phyloP scores from a whole-genome alignment of 441 rosid genomes.

The Pelargonium citronellum region DNA sequence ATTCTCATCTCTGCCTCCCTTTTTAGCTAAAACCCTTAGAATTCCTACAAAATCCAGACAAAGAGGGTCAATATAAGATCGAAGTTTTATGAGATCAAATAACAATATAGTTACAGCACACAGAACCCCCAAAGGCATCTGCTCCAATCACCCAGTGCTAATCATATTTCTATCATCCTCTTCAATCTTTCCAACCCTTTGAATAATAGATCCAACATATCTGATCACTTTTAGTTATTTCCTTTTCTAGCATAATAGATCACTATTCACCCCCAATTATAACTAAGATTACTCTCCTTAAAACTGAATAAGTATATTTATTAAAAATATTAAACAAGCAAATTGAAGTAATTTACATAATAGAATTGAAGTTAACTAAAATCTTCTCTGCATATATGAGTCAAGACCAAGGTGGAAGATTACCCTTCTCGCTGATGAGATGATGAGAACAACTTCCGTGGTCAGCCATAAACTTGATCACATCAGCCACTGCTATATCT shows the following conservation, averaged over 20 bases:
- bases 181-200: too few relatives aligned
- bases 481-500: conserved; percentile 56
- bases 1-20: conserved; percentile 29
- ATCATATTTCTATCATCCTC: too few relatives aligned
- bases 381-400: background rate
- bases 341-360: background rate
- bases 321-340: background rate
- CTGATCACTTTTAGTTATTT: too few relatives aligned
- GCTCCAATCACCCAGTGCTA: too few relatives aligned
- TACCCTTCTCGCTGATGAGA: conserved; percentile 50
- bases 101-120: background rate
- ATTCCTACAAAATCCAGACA: conserved; percentile 39
- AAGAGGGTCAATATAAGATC: conserved; percentile 5
- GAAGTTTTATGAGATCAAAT: background rate
- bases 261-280: too few relatives aligned
- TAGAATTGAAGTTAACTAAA: background rate
- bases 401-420: conserved; percentile 13
- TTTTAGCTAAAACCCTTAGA: conserved; percentile 34
- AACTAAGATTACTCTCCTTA: too few relatives aligned
- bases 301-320: conserved; percentile 2
- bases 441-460: conserved; percentile 55
- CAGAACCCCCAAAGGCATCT: too few relatives aligned
- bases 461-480: conserved; percentile 61
- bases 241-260: too few relatives aligned
- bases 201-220: too few relatives aligned